These are phyloP conservation scores for Yamadazyma kitorensis DNA, from an alignment of 805 yeast species.

Conservation along the genomic window DNA sequence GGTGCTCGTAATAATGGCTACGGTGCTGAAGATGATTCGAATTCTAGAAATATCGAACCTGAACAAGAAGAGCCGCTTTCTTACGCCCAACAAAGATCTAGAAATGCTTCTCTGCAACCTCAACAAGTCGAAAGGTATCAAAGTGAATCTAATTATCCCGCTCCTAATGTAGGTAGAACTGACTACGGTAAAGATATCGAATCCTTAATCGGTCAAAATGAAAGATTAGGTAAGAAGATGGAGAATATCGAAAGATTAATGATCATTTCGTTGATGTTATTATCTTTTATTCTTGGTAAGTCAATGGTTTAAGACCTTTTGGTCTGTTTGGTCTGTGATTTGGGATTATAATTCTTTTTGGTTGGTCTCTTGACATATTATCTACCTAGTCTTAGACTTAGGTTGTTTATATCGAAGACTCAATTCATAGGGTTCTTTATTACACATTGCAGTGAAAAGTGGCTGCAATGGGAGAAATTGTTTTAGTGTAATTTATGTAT, in stretches of 20 bases:
- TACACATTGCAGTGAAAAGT: too few species aligned
- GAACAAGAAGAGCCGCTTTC: conserved; percentile 7
- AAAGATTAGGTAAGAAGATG: conserved; percentile 41
- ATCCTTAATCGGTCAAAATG: conserved; percentile 38
- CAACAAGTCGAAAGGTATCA: neutral
- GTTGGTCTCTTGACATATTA: neutral
- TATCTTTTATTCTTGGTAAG: conserved; percentile 68
- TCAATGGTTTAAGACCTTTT: conserved; percentile 45
- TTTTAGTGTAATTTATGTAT: too few species aligned
- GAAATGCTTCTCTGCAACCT: too few species aligned
- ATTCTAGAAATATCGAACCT: neutral
- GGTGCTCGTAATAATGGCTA: conserved; percentile 11
- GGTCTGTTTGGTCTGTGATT: too few species aligned
- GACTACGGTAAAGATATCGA: conserved; percentile 32
- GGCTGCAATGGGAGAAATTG: too few species aligned
- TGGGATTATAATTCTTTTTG: neutral
- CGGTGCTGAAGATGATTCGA: conserved; percentile 1
- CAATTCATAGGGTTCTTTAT: too few species aligned
- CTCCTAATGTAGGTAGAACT: conserved; percentile 12
- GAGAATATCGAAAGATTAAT: conserved; percentile 38
- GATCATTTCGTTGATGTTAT: conserved; percentile 45
- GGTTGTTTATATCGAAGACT: too few species aligned
- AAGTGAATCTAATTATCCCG: too few species aligned
- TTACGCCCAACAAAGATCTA: conserved; percentile 13
- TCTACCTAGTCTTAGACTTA: too few species aligned